A percentile compares a stretch with the other conserved stretches of the same genome.
These are phyloP conservation scores for Claviceps maximensis DNA, from an alignment of 2,329 filamentous ascomycete genomes.

Conservation along the genomic window DNA sequence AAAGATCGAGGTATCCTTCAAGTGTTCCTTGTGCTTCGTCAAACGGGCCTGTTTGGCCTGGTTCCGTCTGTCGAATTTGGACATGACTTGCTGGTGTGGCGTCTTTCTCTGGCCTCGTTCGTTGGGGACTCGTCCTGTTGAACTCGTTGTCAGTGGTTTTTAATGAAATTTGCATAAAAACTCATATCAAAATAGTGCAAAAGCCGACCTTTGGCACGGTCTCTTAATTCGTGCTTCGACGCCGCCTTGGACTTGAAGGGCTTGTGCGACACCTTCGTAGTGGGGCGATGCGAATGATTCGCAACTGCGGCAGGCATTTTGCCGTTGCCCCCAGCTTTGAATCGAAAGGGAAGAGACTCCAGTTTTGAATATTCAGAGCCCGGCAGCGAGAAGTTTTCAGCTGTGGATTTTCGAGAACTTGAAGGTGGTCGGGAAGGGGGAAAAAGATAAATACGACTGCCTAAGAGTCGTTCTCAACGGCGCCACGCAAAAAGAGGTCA, in stretches of 20 bases:
- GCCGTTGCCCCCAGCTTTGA: conserved; percentile 65
- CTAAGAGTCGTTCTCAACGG: not conserved
- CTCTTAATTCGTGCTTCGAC: conserved; percentile 76
- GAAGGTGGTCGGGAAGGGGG: not conserved
- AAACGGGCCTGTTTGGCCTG: conserved; percentile 83
- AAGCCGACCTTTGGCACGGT: conserved; percentile 62
- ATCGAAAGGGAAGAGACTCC: conserved; percentile 69
- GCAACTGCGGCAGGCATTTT: conserved; percentile 61
- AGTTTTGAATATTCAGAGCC: conserved; percentile 28
- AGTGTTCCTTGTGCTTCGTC: conserved; percentile 71
- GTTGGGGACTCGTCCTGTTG: conserved; percentile 59
- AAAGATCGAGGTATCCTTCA: conserved; percentile 69
- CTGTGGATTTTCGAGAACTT: not conserved
- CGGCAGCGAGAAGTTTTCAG: not conserved
- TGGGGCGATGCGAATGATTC: conserved; percentile 77
- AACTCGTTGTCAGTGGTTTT: not conserved
- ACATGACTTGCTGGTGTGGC: conserved; percentile 92
- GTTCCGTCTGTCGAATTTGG: conserved; percentile 89
- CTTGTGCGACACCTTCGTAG: conserved; percentile 81
- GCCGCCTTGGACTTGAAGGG: conserved; percentile 85
- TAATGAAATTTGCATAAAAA: no score
- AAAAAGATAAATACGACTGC: not conserved
- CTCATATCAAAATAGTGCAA: not conserved
- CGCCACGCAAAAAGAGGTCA: not conserved
- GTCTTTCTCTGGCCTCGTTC: conserved; percentile 71